Conservation (phyloP, 1,284 basidiomycete species). For the Porogramme epimiltina region DNA sequence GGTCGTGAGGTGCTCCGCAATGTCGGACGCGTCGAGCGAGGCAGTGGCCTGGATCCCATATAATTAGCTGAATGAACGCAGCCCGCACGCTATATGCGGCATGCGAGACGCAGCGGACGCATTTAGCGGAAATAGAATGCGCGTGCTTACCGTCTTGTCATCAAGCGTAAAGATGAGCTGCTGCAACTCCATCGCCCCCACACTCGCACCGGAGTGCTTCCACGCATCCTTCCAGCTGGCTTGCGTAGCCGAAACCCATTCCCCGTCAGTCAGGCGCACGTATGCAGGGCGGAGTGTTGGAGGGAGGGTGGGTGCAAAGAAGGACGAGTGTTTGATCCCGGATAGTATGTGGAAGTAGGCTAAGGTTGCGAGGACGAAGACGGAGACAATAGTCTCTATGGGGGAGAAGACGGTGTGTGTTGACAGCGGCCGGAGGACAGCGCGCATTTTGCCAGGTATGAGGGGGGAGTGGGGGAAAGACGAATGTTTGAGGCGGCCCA, state of each 20-base stretch:
- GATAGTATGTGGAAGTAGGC: conserved; percentile 91
- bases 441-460: conserved; percentile 44
- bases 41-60: conserved; percentile 17
- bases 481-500: conserved; percentile 3
- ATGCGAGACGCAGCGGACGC: too few relatives aligned
- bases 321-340: conserved; percentile 78
- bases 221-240: conserved; percentile 47
- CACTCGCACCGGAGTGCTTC: conserved; percentile 31
- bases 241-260: conserved; percentile 60
- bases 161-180: conserved; percentile 64
- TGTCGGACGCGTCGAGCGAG: conserved; percentile 38
- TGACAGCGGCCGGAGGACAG: conserved; percentile 60
- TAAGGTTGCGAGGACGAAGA: conserved; percentile 85
- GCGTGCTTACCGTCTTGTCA: conserved; percentile 38
- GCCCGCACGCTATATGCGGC: conserved; percentile 2
- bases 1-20: conserved; percentile 49
- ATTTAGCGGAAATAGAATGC: too few relatives aligned
- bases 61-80: conserved; percentile 29
- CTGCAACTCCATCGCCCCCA: conserved; percentile 59
- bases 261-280: conserved; percentile 48
- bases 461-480: not conserved
- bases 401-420: conserved; percentile 66
- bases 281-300: conserved; percentile 54
- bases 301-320: conserved; percentile 57
- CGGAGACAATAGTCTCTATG: conserved; percentile 87